Base-by-base conservation (phyloP, 495 filamentous ascomycete species). In the Penicillium paxilli region DNA sequence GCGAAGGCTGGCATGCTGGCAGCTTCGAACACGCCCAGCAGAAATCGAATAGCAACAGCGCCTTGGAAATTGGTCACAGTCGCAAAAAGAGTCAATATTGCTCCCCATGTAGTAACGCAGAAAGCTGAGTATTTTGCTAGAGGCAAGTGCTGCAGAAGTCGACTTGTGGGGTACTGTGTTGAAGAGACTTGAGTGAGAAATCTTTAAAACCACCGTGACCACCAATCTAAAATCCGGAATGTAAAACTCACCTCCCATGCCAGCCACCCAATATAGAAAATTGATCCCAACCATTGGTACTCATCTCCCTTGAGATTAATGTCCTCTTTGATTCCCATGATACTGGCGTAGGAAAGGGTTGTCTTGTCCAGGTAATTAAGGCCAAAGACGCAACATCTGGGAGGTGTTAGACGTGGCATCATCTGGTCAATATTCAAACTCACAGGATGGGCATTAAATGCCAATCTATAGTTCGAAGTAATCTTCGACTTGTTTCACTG, bases 321-420 rank as follows among this genome's bases (percentile, higher is more conserved):
- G 37, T 78, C 76, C 17, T 59, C 74, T 60, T 74, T 73, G 25
- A 86, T 69, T 2, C 82, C 82, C 80, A 84, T 83, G 26, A 86
- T 57, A 48, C 73, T 79, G 11, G 82, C 80, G 55, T 84, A 84
- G 1, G 80, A 83, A 5, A 85, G 58, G 2, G 80, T 83, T 1
- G 79, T 83, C 63, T 85, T 85, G 61, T 85, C 82, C 14, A 83
- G 64, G 59, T 77, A 85, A 53, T 84, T 82, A 60, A 86, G 72
- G 9, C 79, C 79, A 53, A 84, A 84, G 8, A 83, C 74, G 20
- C 82, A 55, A 50, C 81, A 86, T 49, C 48, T 51, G 20, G 33
- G 26, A 16, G 8, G 25, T 5, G 4, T 51, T n/a, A n/a, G n/a
- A 1, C 16, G 28, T n/a, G n/a, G n/a, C n/a, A n/a, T n/a, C n/a